These are phyloP conservation scores for Fusarium bactridioides DNA, from an alignment of 2,329 filamentous ascomycete genomes.

Conservation along the genomic window DNA sequence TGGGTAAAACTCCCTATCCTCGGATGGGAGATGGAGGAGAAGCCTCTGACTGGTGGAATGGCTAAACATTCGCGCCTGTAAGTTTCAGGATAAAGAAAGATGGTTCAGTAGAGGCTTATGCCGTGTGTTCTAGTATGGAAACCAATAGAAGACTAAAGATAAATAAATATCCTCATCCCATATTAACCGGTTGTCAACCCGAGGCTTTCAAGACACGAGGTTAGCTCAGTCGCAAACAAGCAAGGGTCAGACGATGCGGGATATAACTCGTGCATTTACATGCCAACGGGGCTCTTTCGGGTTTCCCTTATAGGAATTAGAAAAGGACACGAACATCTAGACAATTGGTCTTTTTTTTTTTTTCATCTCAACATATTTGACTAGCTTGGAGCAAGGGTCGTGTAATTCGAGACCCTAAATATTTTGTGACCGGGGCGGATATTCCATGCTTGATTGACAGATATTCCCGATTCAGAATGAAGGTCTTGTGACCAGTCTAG, in stretches of 20 bases:
- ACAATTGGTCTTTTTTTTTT: conserved; percentile 15
- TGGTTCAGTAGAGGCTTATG: background rate
- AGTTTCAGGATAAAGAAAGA: background rate
- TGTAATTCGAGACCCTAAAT: conserved; percentile 27
- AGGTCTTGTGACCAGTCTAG: background rate
- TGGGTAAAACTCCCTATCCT: background rate
- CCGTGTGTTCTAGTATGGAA: background rate
- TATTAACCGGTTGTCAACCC: conserved; percentile 11
- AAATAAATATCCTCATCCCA: background rate
- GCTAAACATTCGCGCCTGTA: background rate
- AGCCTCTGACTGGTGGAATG: background rate
- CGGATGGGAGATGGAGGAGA: background rate
- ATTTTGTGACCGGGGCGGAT: background rate
- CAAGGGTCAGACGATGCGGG: conserved; percentile 27
- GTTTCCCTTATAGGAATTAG: background rate
- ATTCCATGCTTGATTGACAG: background rate
- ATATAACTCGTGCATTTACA: conserved; percentile 18
- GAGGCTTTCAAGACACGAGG: background rate
- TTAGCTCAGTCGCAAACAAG: conserved; percentile 16
- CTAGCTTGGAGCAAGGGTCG: conserved; percentile 20
- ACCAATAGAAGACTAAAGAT: background rate
- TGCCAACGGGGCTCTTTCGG: conserved; percentile 16
- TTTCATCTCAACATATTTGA: conserved; percentile 20
- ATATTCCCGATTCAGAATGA: background rate
- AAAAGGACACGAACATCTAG: conserved; percentile 9